Evolutionary conservation across 169 alveolate species (phyloP), one percentile per base, ranked within the genome.

Genomic region (Plasmodium gonderi): DNA sequence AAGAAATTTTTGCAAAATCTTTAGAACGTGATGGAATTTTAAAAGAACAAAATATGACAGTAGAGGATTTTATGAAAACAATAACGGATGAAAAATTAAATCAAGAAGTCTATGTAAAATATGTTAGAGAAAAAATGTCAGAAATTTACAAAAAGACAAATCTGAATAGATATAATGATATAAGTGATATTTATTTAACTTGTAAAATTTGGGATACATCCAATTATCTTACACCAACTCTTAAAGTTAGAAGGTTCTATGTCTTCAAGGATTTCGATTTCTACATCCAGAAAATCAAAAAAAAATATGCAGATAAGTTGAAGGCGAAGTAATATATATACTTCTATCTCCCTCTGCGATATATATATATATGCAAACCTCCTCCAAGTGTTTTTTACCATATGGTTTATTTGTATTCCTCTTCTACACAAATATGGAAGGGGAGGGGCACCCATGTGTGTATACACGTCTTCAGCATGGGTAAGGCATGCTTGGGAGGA

Each of bases 171-270:
- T 60, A 87, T 31, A 87, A 87, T 42, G 1, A 67, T 8, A 47
- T 87, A 7, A 54, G 44, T 36, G 79, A 74, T 75, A 54, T 87
- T 12, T 87, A 87, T 65, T 17, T 87, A 26, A 75, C 89, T 33
- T 54, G 44, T 3, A 64, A 76, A 76, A 1, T 33, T 5, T 87
- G 93, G 93, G 79, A 74, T 40, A 75, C 79, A 12, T 17, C 64
- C 69, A 76, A 87, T 47, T 87, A 87, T 42, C 17, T 87, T 14
- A 87, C 93, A 12, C 93, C 85, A 0, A 87, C 93, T 1, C 44
- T 75, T 45, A 87, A 87, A 44, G 51, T 87, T 14, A 51, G 47
- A 23, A 38, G 87, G 51, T 87, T 87, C 65, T 12, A 38, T 8
- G 68, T 87, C 11, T 26, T 87, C 40, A 75, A 60, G n/a, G 93